phyloP scores from a whole-genome alignment of 208 protist genomes.

The Leishmania turanica region DNA sequence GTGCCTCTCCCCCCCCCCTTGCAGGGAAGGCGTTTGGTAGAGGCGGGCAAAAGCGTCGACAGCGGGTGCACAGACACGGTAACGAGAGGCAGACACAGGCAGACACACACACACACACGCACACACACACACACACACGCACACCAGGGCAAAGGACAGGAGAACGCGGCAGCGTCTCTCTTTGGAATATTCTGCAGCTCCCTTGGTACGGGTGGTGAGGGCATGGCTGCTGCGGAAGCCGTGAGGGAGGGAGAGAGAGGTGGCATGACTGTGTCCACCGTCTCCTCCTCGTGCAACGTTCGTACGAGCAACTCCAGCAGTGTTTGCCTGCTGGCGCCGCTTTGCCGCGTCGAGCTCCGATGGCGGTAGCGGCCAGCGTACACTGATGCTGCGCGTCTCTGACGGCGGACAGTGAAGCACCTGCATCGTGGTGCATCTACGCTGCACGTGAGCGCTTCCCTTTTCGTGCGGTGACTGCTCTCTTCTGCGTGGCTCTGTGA shows the following conservation, averaged over 20 bases:
- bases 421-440: neutral
- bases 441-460: neutral
- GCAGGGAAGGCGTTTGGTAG: neutral
- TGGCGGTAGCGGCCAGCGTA: neutral
- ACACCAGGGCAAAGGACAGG: neutral
- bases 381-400: neutral
- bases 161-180: neutral
- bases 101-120: neutral
- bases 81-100: neutral
- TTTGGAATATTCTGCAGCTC: neutral
- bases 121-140: neutral
- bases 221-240: neutral
- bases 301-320: neutral
- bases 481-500: neutral
- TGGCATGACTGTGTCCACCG: neutral
- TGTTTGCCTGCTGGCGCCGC: neutral
- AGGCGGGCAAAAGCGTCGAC: neutral
- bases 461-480: neutral
- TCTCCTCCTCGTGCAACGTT: neutral
- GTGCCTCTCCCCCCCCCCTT: neutral
- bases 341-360: neutral
- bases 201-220: neutral
- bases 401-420: neutral
- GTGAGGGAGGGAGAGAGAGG: neutral
- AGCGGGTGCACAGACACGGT: neutral